Percentiles rank a stretch among this genome's conserved stretches.
phyloP scores from a whole-genome alignment of 495 filamentous ascomycete species.

The Annulohypoxylon bovei region DNA sequence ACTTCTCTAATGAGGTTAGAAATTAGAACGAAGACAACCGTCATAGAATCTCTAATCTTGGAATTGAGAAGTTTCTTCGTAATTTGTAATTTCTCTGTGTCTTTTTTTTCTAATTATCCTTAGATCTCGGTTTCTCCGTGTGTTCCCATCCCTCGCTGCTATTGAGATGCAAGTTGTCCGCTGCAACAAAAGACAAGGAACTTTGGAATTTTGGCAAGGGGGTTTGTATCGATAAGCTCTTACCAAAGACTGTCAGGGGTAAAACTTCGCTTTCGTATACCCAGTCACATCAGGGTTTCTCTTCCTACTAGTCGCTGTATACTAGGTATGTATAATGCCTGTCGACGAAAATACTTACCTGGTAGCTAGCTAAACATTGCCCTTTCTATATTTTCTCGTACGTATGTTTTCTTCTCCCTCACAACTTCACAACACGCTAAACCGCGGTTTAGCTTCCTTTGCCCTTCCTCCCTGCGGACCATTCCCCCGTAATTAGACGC shows the following conservation, averaged over 20 bases:
- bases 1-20: neutral
- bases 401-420: slow-evolving; percentile 8
- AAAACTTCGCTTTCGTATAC: neutral
- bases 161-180: slow-evolving; percentile 22
- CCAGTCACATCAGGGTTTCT: neutral
- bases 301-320: neutral
- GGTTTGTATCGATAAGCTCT: slow-evolving; percentile 28
- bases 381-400: slow-evolving; percentile 26
- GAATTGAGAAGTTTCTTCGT: neutral
- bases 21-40: neutral
- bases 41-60: neutral
- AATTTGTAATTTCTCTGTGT: neutral
- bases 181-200: slow-evolving; percentile 4
- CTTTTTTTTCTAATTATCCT: slow-evolving; percentile 7
- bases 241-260: slow-evolving; percentile 2
- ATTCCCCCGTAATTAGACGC: slow-evolving; percentile 28
- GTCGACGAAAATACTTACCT: slow-evolving; percentile 5
- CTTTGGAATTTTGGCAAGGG: neutral
- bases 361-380: neutral
- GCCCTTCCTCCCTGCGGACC: slow-evolving; percentile 22
- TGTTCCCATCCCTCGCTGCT: slow-evolving; percentile 27
- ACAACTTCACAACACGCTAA: slow-evolving; percentile 2
- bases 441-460: neutral
- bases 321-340: neutral
- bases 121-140: slow-evolving; percentile 34